Evolutionary conservation across 225 moss, liverwort and hornwort species (phyloP), one percentile per base, ranked within the genome.

Genomic region (Polytrichum formosum): DNA sequence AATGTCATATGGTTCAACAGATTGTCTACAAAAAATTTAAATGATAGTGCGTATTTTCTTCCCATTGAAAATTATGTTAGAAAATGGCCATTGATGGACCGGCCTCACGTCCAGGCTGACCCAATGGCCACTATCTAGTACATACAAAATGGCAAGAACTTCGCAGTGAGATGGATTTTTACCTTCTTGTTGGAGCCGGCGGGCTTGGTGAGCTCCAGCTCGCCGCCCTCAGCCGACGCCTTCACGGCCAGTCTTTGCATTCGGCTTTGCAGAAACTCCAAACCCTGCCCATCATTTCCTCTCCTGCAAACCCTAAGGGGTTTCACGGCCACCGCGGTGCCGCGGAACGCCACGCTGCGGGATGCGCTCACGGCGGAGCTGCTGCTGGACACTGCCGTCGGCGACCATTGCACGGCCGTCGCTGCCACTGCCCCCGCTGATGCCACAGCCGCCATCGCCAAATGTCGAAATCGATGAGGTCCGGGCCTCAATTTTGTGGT

Each of bases 141-240:
- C 30, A 23, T 2, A 59, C 37, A 63, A 1, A 46, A 46, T 46
- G 10, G 29, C 16, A 37, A 53, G 6, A 3, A 67, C 5, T 67
- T 37, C 35, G 67, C 29, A 22, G 21, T 18, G 26, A 18, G 23
- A 26, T 5, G 13, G 3, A 31, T 20, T n/a, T n/a, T 58, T 55
- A 84, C 87, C 87, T 87, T 87, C 81, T 75, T 87, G 70, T 77
- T 77, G 21, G 84, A 82, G 56, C 81, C 87, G 63, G 70, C 61
- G 30, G 87, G 87, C 69, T 77, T 87, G 67, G 59, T 77, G 69
- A 81, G 63, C 61, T 67, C 68, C 23, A 75, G 25, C 61, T 81
- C 84, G 55, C 64, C 79, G 6, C 6, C 83, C 67, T 64, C 81
- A 1, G 18, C 79, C 18, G 70, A 72, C 46, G 81, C 81, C 66